Percentiles rank a stretch among this genome's conserved stretches.
phyloP scores from a whole-genome alignment of 257 asterid genomes.

The Vinca minor region DNA sequence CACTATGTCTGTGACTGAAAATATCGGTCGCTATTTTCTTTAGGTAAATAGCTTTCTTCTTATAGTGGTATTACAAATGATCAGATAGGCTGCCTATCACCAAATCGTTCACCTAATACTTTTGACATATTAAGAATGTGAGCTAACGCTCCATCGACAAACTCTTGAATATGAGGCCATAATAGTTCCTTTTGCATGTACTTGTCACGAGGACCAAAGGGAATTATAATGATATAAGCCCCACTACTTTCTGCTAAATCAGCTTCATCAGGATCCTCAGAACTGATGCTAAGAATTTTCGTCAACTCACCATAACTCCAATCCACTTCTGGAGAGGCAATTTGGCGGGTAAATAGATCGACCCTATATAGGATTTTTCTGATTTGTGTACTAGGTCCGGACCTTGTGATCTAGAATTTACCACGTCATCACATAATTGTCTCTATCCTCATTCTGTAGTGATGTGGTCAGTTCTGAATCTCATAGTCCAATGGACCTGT shows the following conservation, averaged over 20 bases:
- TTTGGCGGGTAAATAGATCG: constrained; percentile 71
- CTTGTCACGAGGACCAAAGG: constrained; percentile 71
- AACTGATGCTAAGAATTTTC: constrained; percentile 56
- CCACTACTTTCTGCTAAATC: constrained; percentile 71
- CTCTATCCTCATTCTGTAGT: no score
- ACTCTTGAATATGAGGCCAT: constrained; percentile 78
- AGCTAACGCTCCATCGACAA: constrained; percentile 72
- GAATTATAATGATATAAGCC: constrained; percentile 66
- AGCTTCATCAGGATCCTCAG: constrained; percentile 42
- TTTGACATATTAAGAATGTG: constrained; percentile 75
- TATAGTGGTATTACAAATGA: constrained; percentile 74
- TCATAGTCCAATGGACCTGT: no score
- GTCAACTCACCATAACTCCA: constrained; percentile 83
- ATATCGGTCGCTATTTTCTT: no score
- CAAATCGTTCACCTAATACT: constrained; percentile 67
- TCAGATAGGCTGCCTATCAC: constrained; percentile 67
- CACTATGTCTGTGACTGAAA: no score
- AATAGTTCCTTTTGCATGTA: constrained; percentile 58
- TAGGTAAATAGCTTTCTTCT: no score
- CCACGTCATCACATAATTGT: no score
- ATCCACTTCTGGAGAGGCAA: constrained; percentile 73
- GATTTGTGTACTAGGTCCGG: no score
- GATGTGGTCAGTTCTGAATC: no score
- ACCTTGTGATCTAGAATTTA: no score
- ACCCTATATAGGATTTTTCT: no score